Conservation (phyloP, 2,329 filamentous ascomycete genomes). For the Colletotrichum neosansevieriae region DNA sequence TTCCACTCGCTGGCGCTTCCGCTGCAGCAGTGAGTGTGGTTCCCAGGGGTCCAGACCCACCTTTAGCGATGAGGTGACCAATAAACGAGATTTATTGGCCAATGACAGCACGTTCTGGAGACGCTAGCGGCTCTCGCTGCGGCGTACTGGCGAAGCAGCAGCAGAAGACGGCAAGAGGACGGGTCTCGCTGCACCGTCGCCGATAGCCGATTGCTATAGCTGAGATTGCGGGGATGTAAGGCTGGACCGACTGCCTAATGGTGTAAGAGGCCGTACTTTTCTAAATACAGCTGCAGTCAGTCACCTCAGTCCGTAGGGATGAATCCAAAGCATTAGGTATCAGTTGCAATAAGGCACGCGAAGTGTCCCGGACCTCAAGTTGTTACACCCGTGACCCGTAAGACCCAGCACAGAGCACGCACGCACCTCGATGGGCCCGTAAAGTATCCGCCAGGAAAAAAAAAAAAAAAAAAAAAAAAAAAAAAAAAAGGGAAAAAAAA, state of each 20-base stretch:
- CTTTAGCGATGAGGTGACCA: conserved; percentile 13
- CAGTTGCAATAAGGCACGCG: too few relatives aligned
- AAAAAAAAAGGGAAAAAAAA: too few relatives aligned
- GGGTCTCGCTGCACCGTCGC: conserved; percentile 38
- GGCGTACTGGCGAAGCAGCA: background rate
- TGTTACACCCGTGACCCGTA: too few relatives aligned
- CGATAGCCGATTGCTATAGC: conserved; percentile 30
- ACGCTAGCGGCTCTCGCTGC: conserved; percentile 29
- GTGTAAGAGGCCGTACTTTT: background rate
- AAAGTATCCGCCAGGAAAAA: too few relatives aligned
- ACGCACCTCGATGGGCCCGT: too few relatives aligned
- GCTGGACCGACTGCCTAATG: conserved; percentile 19
- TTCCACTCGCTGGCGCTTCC: conserved; percentile 20
- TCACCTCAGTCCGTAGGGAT: too few relatives aligned
- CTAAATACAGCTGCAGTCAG: background rate
- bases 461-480: too few relatives aligned
- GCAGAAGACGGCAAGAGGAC: conserved; percentile 22
- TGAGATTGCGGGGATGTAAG: conserved; percentile 30
- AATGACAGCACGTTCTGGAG: conserved; percentile 4
- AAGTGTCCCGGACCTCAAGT: too few relatives aligned
- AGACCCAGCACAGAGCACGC: background rate
- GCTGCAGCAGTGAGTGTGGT: conserved; percentile 17
- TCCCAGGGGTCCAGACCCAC: conserved; percentile 31
- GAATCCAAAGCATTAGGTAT: too few relatives aligned
- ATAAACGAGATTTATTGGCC: background rate